Evolutionary conservation across 1,284 basidiomycete species (phyloP), one percentile per base, ranked within the genome.

Genomic region (Ustilago hordei): DNA sequence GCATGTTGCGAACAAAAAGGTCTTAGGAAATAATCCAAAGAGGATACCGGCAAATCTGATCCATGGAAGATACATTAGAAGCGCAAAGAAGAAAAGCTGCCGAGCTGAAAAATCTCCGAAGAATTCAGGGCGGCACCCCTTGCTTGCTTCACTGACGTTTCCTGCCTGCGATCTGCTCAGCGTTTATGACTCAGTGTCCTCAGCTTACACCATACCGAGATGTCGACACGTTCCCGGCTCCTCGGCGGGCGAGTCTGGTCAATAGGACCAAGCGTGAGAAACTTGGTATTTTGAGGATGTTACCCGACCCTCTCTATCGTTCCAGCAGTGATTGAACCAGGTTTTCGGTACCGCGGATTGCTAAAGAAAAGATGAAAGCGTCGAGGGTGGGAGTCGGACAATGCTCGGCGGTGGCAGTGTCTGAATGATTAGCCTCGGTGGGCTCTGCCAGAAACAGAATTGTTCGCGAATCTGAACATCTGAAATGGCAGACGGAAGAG

Each of bases 111-210:
- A 64, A 13, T 64, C 60, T 69, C 67, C 57, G 67, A 64, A 12
- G 36, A 35, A 55, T 64, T 61, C 55, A 64, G 68, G 62, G 68
- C 54, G 62, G 36, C 54, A 45, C 35, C 48, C 43, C 32, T 53
- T 50, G 47, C 50, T 32, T 38, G n/a, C 31, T 58, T 28, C 35
- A 58, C 28, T 23, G n/a, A 23, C 35, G 53, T 13, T 13, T 32
- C 48, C 53, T 31, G 31, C 11, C 1, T 9, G n/a, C 35, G 38
- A 23, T 8, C 4, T 38, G 11, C 4, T 36, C 34, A 19, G 8
- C 32, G 13, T 23, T 19, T 41, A n/a, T 50, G 31, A 19, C n/a
- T 15, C 43, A 2, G 7, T 19, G 4, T 8, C n/a, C 17, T 45
- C 43, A 19, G 43, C 8, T 45, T 6, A 13, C 11, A 45, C 6